Evolutionary conservation across 371 early-diverging fungal species (phyloP), one percentile per base, ranked within the genome.

Genomic region (Mortierella sp.): DNA sequence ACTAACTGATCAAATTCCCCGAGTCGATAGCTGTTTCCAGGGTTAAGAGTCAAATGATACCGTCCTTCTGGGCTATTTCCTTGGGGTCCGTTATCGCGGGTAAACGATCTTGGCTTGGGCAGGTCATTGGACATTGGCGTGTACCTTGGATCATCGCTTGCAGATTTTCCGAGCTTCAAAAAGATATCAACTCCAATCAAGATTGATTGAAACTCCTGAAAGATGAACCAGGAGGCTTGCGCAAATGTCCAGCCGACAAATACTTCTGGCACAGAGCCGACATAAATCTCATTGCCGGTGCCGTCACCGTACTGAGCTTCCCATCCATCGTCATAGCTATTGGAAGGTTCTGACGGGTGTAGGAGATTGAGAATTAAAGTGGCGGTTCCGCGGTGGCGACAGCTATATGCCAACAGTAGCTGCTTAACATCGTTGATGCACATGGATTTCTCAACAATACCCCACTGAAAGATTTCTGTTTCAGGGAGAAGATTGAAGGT

Each of bases 281-380:
- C 86, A 63, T 93, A 93, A 6, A 94, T 85, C 70, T 94, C 93
- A 62, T 94, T 93, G 43, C 91, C 92, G 0, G 87, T 86, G 0
- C 93, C 94, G 70, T 95, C 94, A 54, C 93, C 93, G 72, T 93
- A 94, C 64, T 93, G 93, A 9, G 92, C 92, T 68, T 89, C 86
- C 95, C 95, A 94, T 0, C 93, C 90, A 51, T 91, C 87, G 47
- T 89, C 86, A 64, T 92, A 93, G 22, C 74, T 75, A 58, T 90
- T 85, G 64, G 85, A 77, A 1, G 92, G 91, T 57, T 88, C 79
- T 54, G 90, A 86, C 51, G 90, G 90, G 62, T 90, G 89, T 1
- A 95, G 64, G n/a, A 95, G 76, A 70, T 94, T 95, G 26, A 93
- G 86, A 43, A 94, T 74, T 24, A 95, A 55, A 11, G 93, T 93